Base-by-base conservation (phyloP, 2,329 filamentous ascomycete genomes). In the Beauveria brongniartii region DNA sequence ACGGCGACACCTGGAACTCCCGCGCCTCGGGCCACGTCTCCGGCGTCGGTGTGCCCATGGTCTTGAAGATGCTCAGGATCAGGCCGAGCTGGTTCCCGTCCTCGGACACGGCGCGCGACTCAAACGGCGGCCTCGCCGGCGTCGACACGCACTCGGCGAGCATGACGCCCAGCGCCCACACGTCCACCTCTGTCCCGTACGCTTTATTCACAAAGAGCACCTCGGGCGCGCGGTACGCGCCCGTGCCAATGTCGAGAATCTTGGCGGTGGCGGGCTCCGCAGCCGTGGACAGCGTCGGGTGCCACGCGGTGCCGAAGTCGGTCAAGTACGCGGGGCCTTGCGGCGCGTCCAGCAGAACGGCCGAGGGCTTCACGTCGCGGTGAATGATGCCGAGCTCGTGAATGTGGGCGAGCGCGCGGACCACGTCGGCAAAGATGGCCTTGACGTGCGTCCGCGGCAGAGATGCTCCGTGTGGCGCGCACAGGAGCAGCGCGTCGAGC, bases 241-340 rank as follows among this genome's bases (percentile, higher is more conserved):
- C 93, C 1, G 93, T 97, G 41, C 94, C 94, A 28, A 99, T 90
- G 71, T 99, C 95, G 8, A 94, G 87, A 57, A 96, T 89, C 74
- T 97, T 97, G 59, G 79, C 69, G 59, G 84, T 71, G 1, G 84
- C 78, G 0, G 87, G 81, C 70, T 99, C 94, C 16, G 83, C 81
- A 3, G 76, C 74, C 24, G 78, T 74, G 5, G 84, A 80, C 62
- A 82, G 68, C 12, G 79, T 72, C 3, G 88, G 83, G 65, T 88
- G 85, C 92, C 92, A 97, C 9, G 92, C 85, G 44, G 94, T 95
- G 55, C 94, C 93, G 75, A 99, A 97, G 72, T 99, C 94, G 41
- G 91, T 86, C 2, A 99, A 80, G 66, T 87, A 89, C 3, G 90
- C 90, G 5, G 91, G 89, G 0, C 89, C 90, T 6, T 81, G 77